Percentiles rank a stretch among this genome's conserved stretches.
These are phyloP conservation scores for Solanum corneliomulleri DNA, from an alignment of 257 asterid genomes.

Conservation along the genomic window DNA sequence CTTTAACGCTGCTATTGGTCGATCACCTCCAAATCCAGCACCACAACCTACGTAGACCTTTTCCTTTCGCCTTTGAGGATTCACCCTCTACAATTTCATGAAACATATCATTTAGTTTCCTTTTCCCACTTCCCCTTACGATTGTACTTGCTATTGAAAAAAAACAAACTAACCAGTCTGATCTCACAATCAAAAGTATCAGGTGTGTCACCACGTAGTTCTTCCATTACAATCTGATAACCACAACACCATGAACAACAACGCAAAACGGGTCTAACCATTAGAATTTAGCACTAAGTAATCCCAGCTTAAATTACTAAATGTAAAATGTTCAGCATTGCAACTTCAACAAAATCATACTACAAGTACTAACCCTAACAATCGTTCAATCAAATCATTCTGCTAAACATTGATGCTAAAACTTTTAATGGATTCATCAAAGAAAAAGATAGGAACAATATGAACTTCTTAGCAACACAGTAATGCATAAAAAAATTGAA, in stretches of 20 bases:
- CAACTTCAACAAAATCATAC: background rate
- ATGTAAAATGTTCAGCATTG: background rate
- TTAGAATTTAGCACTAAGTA: background rate
- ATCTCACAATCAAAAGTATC: conserved; percentile 46
- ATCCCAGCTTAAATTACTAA: background rate
- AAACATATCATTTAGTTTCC: background rate
- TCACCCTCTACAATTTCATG: conserved; percentile 42
- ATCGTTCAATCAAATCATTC: background rate
- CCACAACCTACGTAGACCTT: conserved; percentile 86
- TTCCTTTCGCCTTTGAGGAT: conserved; percentile 61
- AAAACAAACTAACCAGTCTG: conserved; percentile 40
- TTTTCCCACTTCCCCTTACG: background rate
- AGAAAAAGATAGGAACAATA: background rate
- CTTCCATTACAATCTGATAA: conserved; percentile 26
- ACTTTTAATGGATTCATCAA: background rate
- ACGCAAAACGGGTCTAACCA: background rate
- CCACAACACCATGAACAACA: background rate
- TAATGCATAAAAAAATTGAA: background rate
- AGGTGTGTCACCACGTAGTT: conserved; percentile 9
- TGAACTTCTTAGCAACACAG: background rate
- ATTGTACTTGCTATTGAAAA: background rate
- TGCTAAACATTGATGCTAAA: background rate
- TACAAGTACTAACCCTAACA: background rate
- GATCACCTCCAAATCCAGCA: conserved; percentile 96
- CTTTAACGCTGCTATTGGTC: conserved; percentile 82